Conservation (phyloP, 2,329 filamentous ascomycete species). For the Nectriaceae sp. region DNA sequence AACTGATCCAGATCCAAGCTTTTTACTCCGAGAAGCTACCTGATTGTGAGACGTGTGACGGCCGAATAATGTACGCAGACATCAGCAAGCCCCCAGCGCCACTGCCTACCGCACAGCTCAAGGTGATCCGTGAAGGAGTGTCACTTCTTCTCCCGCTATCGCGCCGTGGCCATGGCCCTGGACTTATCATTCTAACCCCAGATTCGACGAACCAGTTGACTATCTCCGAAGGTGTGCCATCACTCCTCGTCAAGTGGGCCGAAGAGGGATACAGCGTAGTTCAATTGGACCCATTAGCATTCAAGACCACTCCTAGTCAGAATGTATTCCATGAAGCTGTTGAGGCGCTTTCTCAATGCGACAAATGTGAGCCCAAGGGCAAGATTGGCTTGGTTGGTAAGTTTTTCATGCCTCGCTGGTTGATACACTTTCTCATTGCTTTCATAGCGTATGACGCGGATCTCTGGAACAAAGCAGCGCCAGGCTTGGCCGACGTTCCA, state of each 20-base stretch:
- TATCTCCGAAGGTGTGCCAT: constrained; percentile 44
- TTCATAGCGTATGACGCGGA: constrained; percentile 16
- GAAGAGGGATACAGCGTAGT: constrained; percentile 69
- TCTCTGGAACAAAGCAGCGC: constrained; percentile 23
- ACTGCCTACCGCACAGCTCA: constrained; percentile 24
- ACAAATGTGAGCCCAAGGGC: constrained; percentile 37
- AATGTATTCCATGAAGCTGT: constrained; percentile 20
- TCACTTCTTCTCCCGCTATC: constrained; percentile 36
- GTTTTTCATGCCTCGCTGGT: background rate
- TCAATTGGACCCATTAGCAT: constrained; percentile 45
- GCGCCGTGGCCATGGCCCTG: constrained; percentile 38
- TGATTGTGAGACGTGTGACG: too few relatives aligned
- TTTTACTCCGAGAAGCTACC: too few relatives aligned
- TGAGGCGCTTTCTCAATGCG: constrained; percentile 19
- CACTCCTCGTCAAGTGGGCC: constrained; percentile 66
- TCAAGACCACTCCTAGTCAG: constrained; percentile 10
- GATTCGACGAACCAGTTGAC: constrained; percentile 20
- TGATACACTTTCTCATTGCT: background rate
- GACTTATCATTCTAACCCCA: constrained; percentile 34
- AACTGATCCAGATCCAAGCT: background rate
- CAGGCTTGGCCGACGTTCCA: constrained; percentile 22
- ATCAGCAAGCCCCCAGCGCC: constrained; percentile 27
- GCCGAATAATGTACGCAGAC: constrained; percentile 30
- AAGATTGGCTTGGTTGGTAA: constrained; percentile 42
- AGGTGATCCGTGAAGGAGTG: constrained; percentile 17